Base-by-base conservation (phyloP, 73 alveolate species). In the Tetrahymena thermophila region DNA sequence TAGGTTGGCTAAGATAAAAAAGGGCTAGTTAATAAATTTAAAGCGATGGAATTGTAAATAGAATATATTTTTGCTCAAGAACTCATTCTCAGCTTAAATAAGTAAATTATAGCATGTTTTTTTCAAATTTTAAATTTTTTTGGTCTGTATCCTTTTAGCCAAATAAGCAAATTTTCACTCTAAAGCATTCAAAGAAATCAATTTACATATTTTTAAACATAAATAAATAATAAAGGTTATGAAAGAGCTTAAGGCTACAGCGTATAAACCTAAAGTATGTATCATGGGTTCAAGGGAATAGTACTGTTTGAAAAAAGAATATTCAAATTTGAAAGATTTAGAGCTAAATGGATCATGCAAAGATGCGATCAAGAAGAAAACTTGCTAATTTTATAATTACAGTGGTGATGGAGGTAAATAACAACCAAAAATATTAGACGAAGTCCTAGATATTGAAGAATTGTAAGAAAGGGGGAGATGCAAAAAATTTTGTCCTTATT, bases 401-500 rank as follows among this genome's bases (percentile, higher is more conserved):
- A 43, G 35, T 25, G 85, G 56, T 38, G 84, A 85, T 25, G 50
- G 84, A n/a, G 96, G 57, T 17, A 43, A 35, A 56, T 44, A 55
- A 94, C 14, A 94, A 13, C 96, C 34, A 93, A 89, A 21, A 95
- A 35, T 94, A 34, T 43, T 58, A n/a, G 84, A 50, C 35, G 93
- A 97, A 96, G 98, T 96, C 35, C 94, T 95, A 34, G 99, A 99
- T 96, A 98, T 99, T 44, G 99, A 99, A 96, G 99, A 99, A 16
- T 94, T 99, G 14, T 93, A 95, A 40, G 95, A 96, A 57, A n/a
- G 56, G 31, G 99, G 99, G 10, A 93, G 85, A 35, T 97, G 94
- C 4, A 71, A 96, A 38, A 56, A 31, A 10, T 94, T 97, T 89
- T 99, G 99, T 85, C 99, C 99, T 35, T 99, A 97, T 96, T 98